phyloP scores from a whole-genome alignment of 2,329 filamentous ascomycete species.

The Alternaria sp. region DNA sequence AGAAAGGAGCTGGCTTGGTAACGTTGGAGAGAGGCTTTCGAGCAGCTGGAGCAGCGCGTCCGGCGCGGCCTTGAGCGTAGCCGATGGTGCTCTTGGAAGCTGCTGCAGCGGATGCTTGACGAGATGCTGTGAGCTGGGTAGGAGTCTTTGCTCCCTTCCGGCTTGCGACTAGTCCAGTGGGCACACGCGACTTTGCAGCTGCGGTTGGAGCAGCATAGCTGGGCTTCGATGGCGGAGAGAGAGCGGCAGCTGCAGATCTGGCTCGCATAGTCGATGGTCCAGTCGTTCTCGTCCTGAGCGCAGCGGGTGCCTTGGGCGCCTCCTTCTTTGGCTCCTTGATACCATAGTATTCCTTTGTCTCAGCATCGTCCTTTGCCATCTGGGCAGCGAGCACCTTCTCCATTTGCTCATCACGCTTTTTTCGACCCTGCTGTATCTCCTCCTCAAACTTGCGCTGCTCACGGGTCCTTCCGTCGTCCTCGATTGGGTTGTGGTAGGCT shows the following conservation, averaged over 20 bases:
- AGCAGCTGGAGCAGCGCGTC: slow-evolving; percentile 54
- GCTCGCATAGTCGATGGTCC: slow-evolving; percentile 64
- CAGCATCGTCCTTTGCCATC: slow-evolving; percentile 62
- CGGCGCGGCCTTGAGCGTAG: slow-evolving; percentile 78
- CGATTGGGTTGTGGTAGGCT: slow-evolving; percentile 65
- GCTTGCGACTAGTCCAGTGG: slow-evolving; percentile 45
- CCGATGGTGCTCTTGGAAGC: slow-evolving; percentile 84
- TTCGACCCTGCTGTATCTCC: slow-evolving; percentile 54
- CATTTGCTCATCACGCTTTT: slow-evolving; percentile 72
- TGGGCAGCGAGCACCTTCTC: slow-evolving; percentile 70
- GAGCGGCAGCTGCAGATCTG: slow-evolving; percentile 57
- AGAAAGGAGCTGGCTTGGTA: slow-evolving; percentile 42
- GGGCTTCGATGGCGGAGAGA: slow-evolving; percentile 48
- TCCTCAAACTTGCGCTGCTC: slow-evolving; percentile 66
- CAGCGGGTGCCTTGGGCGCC: slow-evolving; percentile 29
- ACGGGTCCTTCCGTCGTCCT: slow-evolving; percentile 71
- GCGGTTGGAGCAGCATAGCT: slow-evolving; percentile 52
- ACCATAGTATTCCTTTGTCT: slow-evolving; percentile 50
- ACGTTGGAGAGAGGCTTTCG: slow-evolving; percentile 51
- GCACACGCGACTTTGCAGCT: slow-evolving; percentile 52
- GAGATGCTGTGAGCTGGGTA: slow-evolving; percentile 61
- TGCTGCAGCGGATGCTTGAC: slow-evolving; percentile 68
- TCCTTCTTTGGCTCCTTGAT: slow-evolving; percentile 39
- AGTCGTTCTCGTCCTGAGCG: slow-evolving; percentile 31
- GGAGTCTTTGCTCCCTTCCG: slow-evolving; percentile 52